These are phyloP conservation scores for Botrytis pseudocinerea DNA, from an alignment of 2,329 filamentous ascomycete species.

Conservation along the genomic window DNA sequence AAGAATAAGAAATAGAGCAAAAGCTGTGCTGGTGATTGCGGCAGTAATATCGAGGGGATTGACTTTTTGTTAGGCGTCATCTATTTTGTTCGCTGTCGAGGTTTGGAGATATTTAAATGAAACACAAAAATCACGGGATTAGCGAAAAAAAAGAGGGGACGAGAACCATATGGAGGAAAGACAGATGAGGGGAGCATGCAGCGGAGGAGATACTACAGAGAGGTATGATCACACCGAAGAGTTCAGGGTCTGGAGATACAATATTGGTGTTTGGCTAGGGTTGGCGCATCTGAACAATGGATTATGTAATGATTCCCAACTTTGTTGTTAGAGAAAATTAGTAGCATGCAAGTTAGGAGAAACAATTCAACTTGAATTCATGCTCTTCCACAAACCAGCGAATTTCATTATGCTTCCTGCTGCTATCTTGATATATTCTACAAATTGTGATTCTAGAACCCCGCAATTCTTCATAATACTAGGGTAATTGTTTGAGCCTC, in stretches of 20 bases:
- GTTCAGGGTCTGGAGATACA: not conserved
- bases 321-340: not conserved
- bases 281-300: slow-evolving; percentile 5
- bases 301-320: slow-evolving; percentile 8
- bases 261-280: not conserved
- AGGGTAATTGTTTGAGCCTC: not conserved
- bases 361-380: not conserved
- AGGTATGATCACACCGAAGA: not conserved
- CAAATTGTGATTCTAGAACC: not conserved
- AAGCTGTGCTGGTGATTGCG: not conserved
- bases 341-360: not conserved
- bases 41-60: not conserved
- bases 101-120: not conserved
- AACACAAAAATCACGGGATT: not conserved
- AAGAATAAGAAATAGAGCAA: slow-evolving; percentile 28
- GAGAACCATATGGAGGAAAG: not conserved
- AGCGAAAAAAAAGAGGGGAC: too few species aligned
- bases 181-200: not conserved
- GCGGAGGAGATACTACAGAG: not conserved
- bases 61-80: not conserved
- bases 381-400: not conserved
- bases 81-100: not conserved
- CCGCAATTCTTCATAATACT: not conserved
- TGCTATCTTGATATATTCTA: too few species aligned
- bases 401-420: not conserved